Percentiles rank a stretch among this genome's conserved stretches.
Evolutionary conservation across 805 yeast species (phyloP).

Genomic region (Komagataella pseudopastoris): DNA sequence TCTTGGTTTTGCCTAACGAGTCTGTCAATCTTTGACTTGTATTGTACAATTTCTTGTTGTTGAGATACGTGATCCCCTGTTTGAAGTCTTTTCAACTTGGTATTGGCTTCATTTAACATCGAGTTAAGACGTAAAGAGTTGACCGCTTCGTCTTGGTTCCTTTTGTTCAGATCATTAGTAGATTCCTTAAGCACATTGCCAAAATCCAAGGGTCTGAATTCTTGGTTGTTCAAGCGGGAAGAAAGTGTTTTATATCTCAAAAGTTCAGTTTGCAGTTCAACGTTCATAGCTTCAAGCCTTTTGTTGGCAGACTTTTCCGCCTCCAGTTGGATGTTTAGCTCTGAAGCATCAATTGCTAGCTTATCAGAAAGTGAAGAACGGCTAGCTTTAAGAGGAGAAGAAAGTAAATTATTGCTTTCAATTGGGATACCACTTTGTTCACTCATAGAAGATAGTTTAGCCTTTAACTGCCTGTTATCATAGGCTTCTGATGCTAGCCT

Average conservation of each 20-base stretch:
- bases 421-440: constrained; percentile 1
- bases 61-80: constrained; percentile 13
- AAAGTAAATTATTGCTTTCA: not conserved
- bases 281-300: constrained; percentile 17
- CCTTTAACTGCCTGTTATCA: constrained; percentile 35
- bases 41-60: constrained; percentile 23
- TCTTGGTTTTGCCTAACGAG: constrained; percentile 42
- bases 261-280: constrained; percentile 21
- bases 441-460: constrained; percentile 24
- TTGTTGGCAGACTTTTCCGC: constrained; percentile 16
- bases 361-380: not conserved
- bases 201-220: not conserved
- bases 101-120: constrained; percentile 18
- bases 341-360: not conserved
- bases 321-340: constrained; percentile 3
- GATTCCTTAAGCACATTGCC: not conserved
- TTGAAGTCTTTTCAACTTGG: constrained; percentile 18
- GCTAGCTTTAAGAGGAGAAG: not conserved
- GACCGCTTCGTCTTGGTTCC: constrained; percentile 22
- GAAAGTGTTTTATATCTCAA: constrained; percentile 14
- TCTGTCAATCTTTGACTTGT: constrained; percentile 45
- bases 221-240: constrained; percentile 2
- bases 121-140: constrained; percentile 19
- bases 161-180: constrained; percentile 22
- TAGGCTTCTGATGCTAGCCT: constrained; percentile 53